phyloP scores from a whole-genome alignment of 1,284 basidiomycete genomes.

The Ustilago lituana region DNA sequence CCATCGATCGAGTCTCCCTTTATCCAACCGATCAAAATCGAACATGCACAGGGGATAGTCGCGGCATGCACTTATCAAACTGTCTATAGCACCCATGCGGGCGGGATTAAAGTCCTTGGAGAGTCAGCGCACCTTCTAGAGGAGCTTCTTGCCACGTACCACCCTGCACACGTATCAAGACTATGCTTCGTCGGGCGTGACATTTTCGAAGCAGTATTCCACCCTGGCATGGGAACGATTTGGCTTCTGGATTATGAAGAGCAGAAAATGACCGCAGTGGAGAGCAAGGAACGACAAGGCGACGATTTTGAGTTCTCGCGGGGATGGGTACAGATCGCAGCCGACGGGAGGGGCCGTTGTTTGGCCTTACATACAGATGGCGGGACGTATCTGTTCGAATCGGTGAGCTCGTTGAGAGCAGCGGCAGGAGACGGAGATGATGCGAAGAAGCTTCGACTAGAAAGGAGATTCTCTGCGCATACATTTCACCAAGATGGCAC shows the following conservation, averaged over 20 bases:
- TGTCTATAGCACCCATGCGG: neutral
- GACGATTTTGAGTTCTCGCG: no score
- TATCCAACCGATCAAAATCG: neutral
- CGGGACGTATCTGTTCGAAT: conserved; percentile 16
- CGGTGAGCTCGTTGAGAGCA: neutral
- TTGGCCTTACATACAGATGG: conserved; percentile 18
- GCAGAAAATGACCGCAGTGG: neutral
- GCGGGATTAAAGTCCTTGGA: conserved; percentile 4
- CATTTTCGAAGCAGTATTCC: conserved; percentile 12
- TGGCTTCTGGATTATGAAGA: conserved; percentile 7
- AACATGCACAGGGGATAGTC: neutral
- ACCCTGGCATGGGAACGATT: neutral
- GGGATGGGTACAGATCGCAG: no score
- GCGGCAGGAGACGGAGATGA: neutral
- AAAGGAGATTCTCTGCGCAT: neutral
- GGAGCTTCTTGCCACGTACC: neutral
- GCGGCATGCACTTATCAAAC: conserved; percentile 23
- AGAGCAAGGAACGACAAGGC: neutral
- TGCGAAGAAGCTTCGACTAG: neutral
- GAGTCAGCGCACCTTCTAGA: neutral
- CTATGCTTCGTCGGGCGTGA: conserved; percentile 24
- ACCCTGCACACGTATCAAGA: no score
- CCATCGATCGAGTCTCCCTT: neutral
- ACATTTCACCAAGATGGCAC: neutral
- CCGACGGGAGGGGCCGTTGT: conserved; percentile 20